Conservation (phyloP, 805 yeast genomes). For the Candida ascalaphidarum region DNA sequence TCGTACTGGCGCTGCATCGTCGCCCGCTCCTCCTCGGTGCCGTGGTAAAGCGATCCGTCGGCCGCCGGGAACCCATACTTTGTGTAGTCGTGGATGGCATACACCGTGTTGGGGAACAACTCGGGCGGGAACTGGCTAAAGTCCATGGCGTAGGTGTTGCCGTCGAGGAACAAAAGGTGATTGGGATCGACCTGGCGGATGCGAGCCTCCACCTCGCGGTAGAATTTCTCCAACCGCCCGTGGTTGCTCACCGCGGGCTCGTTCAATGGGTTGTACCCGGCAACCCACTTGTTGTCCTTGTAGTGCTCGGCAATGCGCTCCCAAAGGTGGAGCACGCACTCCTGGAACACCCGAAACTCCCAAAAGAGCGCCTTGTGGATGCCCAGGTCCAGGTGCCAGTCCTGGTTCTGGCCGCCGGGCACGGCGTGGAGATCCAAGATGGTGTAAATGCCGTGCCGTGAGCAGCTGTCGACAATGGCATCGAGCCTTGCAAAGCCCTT, state of each 20-base stretch:
- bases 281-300: constrained; percentile 39
- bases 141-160: constrained; percentile 44
- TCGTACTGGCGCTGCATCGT: constrained; percentile 30
- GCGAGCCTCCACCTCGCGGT: constrained; percentile 26
- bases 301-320: constrained; percentile 35
- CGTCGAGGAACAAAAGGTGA: constrained; percentile 43
- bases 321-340: constrained; percentile 39
- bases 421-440: constrained; percentile 40
- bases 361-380: constrained; percentile 41
- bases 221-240: constrained; percentile 29
- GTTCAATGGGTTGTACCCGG: constrained; percentile 48
- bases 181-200: constrained; percentile 38
- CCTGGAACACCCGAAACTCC: constrained; percentile 43
- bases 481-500: constrained; percentile 39
- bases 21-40: constrained; percentile 23
- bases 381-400: constrained; percentile 44
- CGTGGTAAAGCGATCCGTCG: constrained; percentile 22
- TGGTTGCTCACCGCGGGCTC: constrained; percentile 43
- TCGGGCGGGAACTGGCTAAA: constrained; percentile 36
- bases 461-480: constrained; percentile 33
- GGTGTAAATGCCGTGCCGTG: constrained; percentile 39
- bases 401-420: constrained; percentile 50
- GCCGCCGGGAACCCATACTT: constrained; percentile 35
- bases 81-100: constrained; percentile 42
- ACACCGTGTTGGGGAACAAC: constrained; percentile 34